A percentile compares a stretch with the other conserved stretches of the same genome.
These are phyloP conservation scores for Yarrowia sp. DNA, from an alignment of 805 yeast species.

Conservation along the genomic window DNA sequence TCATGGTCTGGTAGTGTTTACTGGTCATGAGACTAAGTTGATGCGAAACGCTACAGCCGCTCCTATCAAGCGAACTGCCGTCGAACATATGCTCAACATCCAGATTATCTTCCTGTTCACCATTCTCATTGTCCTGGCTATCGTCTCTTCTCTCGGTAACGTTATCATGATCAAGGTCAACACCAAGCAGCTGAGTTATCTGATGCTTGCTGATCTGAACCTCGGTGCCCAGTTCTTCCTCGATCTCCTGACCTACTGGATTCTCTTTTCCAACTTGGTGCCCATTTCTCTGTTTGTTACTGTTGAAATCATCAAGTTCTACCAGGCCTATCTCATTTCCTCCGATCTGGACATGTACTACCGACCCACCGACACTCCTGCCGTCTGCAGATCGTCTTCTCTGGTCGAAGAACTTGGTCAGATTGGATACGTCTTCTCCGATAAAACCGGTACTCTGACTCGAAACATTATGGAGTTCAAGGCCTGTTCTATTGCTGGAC, in stretches of 20 bases:
- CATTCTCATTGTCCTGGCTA: constrained; percentile 67
- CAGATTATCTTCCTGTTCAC: constrained; percentile 88
- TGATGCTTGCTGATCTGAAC: constrained; percentile 66
- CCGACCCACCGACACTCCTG: constrained; percentile 85
- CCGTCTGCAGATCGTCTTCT: constrained; percentile 91
- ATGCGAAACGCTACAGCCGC: constrained; percentile 99
- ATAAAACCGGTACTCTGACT: constrained; percentile 95
- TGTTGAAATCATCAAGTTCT: constrained; percentile 90
- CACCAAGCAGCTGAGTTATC: constrained; percentile 55
- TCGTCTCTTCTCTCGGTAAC: constrained; percentile 85
- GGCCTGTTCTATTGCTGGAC: constrained; percentile 89
- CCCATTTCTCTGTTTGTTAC: constrained; percentile 96
- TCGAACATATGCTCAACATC: constrained; percentile 88
- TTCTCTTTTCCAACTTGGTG: constrained; percentile 91
- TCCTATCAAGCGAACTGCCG: constrained; percentile 95
- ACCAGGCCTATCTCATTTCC: constrained; percentile 90
- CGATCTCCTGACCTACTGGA: constrained; percentile 92
- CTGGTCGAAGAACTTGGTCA: constrained; percentile 97
- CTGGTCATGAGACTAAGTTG: constrained; percentile 97
- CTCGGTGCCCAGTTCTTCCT: constrained; percentile 72
- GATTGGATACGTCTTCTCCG: constrained; percentile 92
- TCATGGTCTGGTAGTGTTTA: constrained; percentile 87
- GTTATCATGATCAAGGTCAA: constrained; percentile 66
- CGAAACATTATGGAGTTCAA: constrained; percentile 96
- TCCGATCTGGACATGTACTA: constrained; percentile 93